phyloP scores from a whole-genome alignment of 2,329 filamentous ascomycete genomes.

The Fusarium sp. region DNA sequence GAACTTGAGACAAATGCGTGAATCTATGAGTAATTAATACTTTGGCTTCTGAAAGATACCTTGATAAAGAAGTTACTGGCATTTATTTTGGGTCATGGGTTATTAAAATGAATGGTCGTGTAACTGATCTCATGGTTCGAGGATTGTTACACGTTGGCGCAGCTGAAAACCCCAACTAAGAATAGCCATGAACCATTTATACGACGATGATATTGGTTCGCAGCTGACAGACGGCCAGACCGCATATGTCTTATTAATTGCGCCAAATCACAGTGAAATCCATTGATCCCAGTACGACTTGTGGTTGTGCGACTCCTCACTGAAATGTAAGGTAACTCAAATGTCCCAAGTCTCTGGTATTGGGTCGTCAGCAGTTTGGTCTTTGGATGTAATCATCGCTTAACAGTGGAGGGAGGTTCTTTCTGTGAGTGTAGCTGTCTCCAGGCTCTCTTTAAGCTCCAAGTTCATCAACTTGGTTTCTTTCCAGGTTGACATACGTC shows the following conservation, averaged over 20 bases:
- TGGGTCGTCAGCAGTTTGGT: not conserved
- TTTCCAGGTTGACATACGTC: constrained; percentile 15
- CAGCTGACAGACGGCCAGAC: not conserved
- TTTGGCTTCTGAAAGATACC: not conserved
- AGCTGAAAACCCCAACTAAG: not conserved
- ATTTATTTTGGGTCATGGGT: not conserved
- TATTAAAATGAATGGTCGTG: not conserved
- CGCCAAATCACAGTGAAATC: not conserved
- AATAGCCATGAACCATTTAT: not conserved
- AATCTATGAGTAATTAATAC: not conserved
- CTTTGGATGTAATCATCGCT: not conserved
- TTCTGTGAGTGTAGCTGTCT: not conserved
- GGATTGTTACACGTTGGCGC: not conserved
- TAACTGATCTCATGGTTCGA: not conserved
- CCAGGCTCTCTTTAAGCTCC: not conserved
- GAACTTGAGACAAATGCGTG: not conserved
- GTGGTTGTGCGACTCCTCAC: not conserved
- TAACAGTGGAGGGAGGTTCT: not conserved
- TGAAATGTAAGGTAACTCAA: not conserved
- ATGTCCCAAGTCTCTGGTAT: not conserved
- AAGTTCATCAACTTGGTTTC: not conserved
- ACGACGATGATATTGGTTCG: not conserved
- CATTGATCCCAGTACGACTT: not conserved
- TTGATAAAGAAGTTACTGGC: not conserved
- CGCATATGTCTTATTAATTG: not conserved